Evolutionary conservation across 495 filamentous ascomycete genomes (phyloP).

Genomic region (Chlorociboria aeruginascens): DNA sequence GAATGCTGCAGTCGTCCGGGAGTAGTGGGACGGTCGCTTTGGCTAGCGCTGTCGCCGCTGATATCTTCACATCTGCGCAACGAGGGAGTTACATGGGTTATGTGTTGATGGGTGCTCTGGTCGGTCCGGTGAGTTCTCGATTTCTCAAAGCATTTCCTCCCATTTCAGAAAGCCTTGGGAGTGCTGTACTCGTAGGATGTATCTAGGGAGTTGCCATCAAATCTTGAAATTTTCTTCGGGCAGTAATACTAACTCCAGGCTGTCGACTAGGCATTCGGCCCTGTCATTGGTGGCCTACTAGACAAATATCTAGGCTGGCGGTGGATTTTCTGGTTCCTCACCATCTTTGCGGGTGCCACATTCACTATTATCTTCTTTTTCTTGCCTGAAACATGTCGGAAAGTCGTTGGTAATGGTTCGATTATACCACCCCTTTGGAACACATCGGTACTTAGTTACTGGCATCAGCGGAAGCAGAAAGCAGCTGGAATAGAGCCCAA

Average conservation of each 20-base stretch:
- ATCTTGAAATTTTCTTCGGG: too few species aligned
- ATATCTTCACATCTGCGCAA: conserved; percentile 38
- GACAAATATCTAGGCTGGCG: conserved; percentile 52
- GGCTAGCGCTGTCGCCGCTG: conserved; percentile 38
- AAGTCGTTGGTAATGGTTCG: conserved; percentile 56
- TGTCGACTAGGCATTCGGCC: conserved; percentile 26
- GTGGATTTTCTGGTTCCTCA: conserved; percentile 57
- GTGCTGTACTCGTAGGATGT: too few species aligned
- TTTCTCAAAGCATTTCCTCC: too few species aligned
- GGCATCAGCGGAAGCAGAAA: too few species aligned
- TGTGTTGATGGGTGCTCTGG: conserved; percentile 18
- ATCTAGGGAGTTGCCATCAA: too few species aligned
- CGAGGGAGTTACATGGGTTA: conserved; percentile 37
- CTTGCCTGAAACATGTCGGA: conserved; percentile 54
- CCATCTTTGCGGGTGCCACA: conserved; percentile 40
- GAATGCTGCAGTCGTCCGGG: conserved; percentile 41
- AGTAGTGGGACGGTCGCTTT: conserved; percentile 36
- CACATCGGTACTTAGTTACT: too few species aligned
- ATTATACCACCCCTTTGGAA: conserved; percentile 27
- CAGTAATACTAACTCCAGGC: too few species aligned
- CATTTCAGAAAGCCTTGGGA: too few species aligned
- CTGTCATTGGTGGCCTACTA: conserved; percentile 50
- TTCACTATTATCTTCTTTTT: conserved; percentile 22
- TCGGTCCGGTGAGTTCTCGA: conserved; percentile 31
- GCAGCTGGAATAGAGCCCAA: too few species aligned